phyloP scores from a whole-genome alignment of 225 moss, liverwort and hornwort genomes.

The Asterella californica region DNA sequence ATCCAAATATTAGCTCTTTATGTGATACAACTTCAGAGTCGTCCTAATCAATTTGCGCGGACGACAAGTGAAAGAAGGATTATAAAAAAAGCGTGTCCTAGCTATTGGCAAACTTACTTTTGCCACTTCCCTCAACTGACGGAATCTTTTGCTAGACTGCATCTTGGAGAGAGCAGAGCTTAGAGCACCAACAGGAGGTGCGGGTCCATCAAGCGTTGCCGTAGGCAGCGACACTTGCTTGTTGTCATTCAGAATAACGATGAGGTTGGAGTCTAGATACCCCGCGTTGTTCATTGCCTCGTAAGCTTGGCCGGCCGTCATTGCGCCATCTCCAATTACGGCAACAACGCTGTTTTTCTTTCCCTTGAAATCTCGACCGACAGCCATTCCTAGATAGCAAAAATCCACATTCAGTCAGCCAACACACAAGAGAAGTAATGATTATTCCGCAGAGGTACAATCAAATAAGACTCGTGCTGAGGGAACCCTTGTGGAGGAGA shows the following conservation, averaged over 20 bases:
- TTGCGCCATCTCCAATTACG: constrained; percentile 46
- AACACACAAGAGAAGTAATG: neutral
- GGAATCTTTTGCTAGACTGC: constrained; percentile 45
- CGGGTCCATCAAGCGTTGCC: constrained; percentile 46
- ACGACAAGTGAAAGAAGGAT: neutral
- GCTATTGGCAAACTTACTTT: constrained; percentile 25
- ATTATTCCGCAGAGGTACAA: neutral
- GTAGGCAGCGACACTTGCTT: constrained; percentile 50
- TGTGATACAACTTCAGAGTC: too few species aligned
- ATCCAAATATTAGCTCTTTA: neutral
- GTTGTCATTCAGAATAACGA: constrained; percentile 49
- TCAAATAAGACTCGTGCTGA: neutral
- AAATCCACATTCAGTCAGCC: neutral
- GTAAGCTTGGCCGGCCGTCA: constrained; percentile 51
- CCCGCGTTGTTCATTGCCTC: constrained; percentile 55
- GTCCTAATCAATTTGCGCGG: too few species aligned
- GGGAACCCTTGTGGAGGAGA: too few species aligned
- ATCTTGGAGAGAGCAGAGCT: constrained; percentile 45
- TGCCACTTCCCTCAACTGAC: constrained; percentile 45
- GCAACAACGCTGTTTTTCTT: constrained; percentile 40
- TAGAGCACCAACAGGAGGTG: constrained; percentile 46
- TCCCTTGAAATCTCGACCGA: constrained; percentile 43
- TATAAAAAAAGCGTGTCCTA: neutral
- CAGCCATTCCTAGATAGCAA: constrained; percentile 37
- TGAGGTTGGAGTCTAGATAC: constrained; percentile 42